A percentile compares a stretch with the other conserved stretches of the same genome.
Evolutionary conservation across 495 filamentous ascomycete genomes (phyloP).

Genomic region (Saxophila tyrrhenica): DNA sequence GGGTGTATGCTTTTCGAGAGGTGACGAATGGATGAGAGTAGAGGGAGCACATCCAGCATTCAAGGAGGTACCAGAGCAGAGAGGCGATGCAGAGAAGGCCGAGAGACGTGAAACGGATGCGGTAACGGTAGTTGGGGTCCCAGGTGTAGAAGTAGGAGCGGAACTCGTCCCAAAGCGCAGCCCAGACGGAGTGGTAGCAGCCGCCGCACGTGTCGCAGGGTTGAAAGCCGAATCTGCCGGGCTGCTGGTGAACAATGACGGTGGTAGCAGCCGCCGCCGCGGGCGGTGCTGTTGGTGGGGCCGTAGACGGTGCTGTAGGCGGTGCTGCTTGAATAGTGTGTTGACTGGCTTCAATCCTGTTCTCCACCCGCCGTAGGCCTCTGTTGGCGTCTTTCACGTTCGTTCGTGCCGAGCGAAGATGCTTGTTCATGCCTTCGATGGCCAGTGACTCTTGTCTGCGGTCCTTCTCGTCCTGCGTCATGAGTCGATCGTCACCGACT

Average conservation of each 20-base stretch:
- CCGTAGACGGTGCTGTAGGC: not conserved
- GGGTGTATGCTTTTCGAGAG: not conserved
- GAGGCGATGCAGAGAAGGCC: slow-evolving; percentile 2
- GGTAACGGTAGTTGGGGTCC: not conserved
- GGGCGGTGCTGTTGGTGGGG: not conserved
- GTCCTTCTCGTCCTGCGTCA: slow-evolving; percentile 24
- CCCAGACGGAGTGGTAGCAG: slow-evolving; percentile 4
- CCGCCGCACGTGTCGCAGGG: slow-evolving; percentile 13
- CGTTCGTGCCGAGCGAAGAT: slow-evolving; percentile 25
- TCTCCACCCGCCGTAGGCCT: slow-evolving; percentile 28
- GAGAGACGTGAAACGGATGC: slow-evolving; percentile 13
- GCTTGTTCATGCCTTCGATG: slow-evolving; percentile 29
- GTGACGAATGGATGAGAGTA: slow-evolving; percentile 20
- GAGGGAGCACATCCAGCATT: slow-evolving; percentile 11
- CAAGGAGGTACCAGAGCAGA: slow-evolving; percentile 7
- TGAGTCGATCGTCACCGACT: not conserved
- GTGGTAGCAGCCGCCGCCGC: not conserved
- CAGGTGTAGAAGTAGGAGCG: slow-evolving; percentile 12
- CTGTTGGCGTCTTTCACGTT: slow-evolving; percentile 29
- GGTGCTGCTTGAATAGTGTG: slow-evolving; percentile 8
- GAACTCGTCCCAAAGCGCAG: slow-evolving; percentile 10
- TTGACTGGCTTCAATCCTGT: slow-evolving; percentile 20
- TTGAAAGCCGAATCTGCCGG: not conserved
- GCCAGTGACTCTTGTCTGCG: slow-evolving; percentile 25
- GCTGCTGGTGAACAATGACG: not conserved